Evolutionary conservation across 768 basidiomycete genomes (phyloP), one percentile per base, ranked within the genome.

Genomic region (Boletus speciosus): DNA sequence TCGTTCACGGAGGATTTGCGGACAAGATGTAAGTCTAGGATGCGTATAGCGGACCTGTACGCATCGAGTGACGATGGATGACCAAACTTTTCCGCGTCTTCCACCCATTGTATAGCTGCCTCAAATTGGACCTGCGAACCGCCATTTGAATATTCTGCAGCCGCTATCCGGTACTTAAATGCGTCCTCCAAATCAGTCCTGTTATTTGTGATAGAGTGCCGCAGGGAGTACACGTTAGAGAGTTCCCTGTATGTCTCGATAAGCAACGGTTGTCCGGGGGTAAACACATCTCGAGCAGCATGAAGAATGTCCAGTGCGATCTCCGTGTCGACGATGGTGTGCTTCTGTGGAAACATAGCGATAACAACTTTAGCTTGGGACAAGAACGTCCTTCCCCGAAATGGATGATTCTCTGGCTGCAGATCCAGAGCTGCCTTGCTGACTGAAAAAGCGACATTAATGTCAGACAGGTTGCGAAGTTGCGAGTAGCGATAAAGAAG

Each of bases 41-140:
- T 40, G 34, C 48, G 52, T 34, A 63, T 56, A 4, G 66, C 63
- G 4, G 52, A 55, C 42, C 15, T 47, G 43, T 67, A 65, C 1
- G 63, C 66, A 4, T 52, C 41, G 4, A 62, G 51, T 4, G 47
- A 38, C 16, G 59, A 67, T 1, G 55, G n/a, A 43, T 65, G 61
- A n/a, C 14, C 27, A 15, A 58, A 59, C 47, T 12, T 56, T 49
- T 65, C 63, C 14, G 61, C 61, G 21, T 6, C 29, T 27, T 52
- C 61, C 5, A 57, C 54, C 71, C 63, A 72, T 55, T 29, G 44
- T 57, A 62, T 59, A n/a, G 58, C 51, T 53, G 56, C 54, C 11
- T 48, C 52, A 32, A 65, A 58, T 29, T 43, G 64, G 15, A 25
- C 19, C 46, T 52, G 52, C 4, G 58, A 54, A 5, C 65, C 64